Evolutionary conservation across 2,329 filamentous ascomycete species (phyloP).

Genomic region (Xylaria arbuscula): DNA sequence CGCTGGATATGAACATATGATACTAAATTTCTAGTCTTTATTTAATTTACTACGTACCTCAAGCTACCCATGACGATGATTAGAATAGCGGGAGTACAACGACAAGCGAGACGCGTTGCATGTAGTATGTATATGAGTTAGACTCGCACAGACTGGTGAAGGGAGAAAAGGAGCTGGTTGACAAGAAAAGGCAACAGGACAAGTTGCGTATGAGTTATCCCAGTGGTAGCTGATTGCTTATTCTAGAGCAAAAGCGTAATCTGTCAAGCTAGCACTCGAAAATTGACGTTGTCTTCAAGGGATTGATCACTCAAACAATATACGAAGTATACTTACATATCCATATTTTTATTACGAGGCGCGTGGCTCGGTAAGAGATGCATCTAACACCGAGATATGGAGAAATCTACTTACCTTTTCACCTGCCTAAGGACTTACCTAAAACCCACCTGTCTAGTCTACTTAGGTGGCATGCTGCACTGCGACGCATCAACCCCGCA

Average conservation of each 20-base stretch:
- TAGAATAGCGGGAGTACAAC: background rate
- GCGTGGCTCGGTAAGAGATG: constrained; percentile 26
- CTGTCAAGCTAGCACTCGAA: background rate
- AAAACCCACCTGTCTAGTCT: background rate
- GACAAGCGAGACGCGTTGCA: background rate
- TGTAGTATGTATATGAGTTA: too few relatives aligned
- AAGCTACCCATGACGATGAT: background rate
- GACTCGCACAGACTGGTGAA: background rate
- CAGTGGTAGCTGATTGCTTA: background rate
- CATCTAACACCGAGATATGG: constrained; percentile 25
- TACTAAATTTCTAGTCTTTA: background rate
- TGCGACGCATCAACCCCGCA: constrained; percentile 34
- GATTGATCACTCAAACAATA: too few relatives aligned
- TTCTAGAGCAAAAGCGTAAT: background rate
- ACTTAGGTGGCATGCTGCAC: constrained; percentile 5
- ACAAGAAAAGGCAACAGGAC: background rate
- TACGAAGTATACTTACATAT: too few relatives aligned
- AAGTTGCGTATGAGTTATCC: background rate
- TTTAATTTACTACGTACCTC: background rate
- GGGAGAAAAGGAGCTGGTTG: background rate
- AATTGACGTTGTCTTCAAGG: background rate
- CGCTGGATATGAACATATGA: background rate
- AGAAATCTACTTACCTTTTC: background rate
- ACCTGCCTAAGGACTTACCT: background rate
- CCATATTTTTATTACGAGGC: background rate